Percentiles rank a stretch among this genome's conserved stretches.
Evolutionary conservation across 2,329 filamentous ascomycete genomes (phyloP).

Genomic region (Trichophyton mentagrophytes): DNA sequence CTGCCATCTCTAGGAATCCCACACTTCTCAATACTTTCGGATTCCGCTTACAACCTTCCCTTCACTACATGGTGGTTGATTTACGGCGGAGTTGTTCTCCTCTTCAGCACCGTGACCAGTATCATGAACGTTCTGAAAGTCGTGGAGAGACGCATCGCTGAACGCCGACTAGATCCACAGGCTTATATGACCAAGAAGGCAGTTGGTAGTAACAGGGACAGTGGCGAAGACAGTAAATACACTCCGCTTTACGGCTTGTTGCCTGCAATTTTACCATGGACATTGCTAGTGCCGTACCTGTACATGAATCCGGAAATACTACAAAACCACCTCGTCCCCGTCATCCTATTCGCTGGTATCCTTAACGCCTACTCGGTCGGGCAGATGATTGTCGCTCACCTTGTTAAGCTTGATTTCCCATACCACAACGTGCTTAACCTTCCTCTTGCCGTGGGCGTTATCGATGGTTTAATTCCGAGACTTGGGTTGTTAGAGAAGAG

Average conservation of each 20-base stretch:
- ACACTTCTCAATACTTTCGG: constrained; percentile 50
- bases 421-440: constrained; percentile 76
- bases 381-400: constrained; percentile 87
- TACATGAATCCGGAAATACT: constrained; percentile 75
- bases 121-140: constrained; percentile 73
- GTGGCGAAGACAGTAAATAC: constrained; percentile 21
- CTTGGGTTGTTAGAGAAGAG: constrained; percentile 65
- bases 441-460: constrained; percentile 63
- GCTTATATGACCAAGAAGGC: background rate
- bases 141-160: constrained; percentile 55
- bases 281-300: constrained; percentile 63
- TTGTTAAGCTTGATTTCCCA: constrained; percentile 77
- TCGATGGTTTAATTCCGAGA: constrained; percentile 65
- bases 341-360: constrained; percentile 74
- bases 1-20: constrained; percentile 58
- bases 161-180: background rate
- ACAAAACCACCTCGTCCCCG: constrained; percentile 71
- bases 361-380: constrained; percentile 93
- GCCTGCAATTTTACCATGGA: constrained; percentile 70
- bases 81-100: constrained; percentile 67
- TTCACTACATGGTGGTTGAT: constrained; percentile 91
- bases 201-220: background rate
- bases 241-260: constrained; percentile 62
- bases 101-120: constrained; percentile 65
- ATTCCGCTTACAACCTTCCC: constrained; percentile 60